phyloP scores from a whole-genome alignment of 768 basidiomycete genomes.

The Mycena rebaudengoi region DNA sequence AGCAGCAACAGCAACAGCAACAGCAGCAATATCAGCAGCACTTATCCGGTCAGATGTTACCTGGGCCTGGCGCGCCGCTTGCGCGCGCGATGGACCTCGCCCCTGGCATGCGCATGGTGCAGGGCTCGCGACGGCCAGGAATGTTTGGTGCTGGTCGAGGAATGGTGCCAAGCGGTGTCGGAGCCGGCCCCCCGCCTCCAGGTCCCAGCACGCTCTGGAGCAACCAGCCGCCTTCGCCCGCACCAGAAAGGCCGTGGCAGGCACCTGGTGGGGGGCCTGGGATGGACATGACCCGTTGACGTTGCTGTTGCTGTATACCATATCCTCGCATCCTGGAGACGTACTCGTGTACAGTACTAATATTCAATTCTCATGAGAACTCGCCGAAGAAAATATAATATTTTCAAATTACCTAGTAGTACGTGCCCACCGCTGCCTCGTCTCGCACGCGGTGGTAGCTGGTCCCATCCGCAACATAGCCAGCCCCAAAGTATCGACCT shows the following conservation, averaged over 20 bases:
- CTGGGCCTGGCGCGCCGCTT: constrained; percentile 40
- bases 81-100: constrained; percentile 62
- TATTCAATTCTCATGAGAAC: too few relatives aligned
- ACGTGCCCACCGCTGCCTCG: neutral
- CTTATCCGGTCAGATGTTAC: constrained; percentile 31
- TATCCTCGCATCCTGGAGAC: constrained; percentile 13
- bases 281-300: constrained; percentile 21
- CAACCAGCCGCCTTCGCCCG: constrained; percentile 16
- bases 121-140: constrained; percentile 61
- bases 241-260: constrained; percentile 17
- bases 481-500: too few relatives aligned
- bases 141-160: constrained; percentile 63
- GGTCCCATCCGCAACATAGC: too few relatives aligned
- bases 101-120: constrained; percentile 59
- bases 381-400: too few relatives aligned
- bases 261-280: constrained; percentile 3
- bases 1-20: constrained; percentile 38
- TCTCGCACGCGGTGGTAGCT: too few relatives aligned
- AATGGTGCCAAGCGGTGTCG: constrained; percentile 40
- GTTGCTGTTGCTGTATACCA: too few relatives aligned
- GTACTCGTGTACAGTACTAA: constrained; percentile 13
- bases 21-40: constrained; percentile 26
- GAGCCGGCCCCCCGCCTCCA: constrained; percentile 43
- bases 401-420: too few relatives aligned
- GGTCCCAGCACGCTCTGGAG: constrained; percentile 47